Base-by-base conservation (phyloP, 345 rosid genomes). In the Boechera stricta region DNA sequence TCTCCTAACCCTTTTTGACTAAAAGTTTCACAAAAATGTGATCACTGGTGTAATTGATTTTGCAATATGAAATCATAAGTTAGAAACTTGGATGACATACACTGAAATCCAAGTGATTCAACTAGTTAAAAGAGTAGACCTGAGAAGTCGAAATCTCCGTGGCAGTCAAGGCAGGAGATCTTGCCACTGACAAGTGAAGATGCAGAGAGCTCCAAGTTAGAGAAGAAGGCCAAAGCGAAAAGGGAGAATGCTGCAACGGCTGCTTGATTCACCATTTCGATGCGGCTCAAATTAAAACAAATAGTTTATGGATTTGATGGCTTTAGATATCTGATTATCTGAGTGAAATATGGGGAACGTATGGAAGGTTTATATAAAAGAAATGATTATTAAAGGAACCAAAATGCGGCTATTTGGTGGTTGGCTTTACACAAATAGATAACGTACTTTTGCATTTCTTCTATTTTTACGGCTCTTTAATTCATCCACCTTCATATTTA, bases 111-210 rank as follows among this genome's bases (percentile, higher is more conserved):
- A 66, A 61, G 41, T 42, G 41, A 9, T 26, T 3, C 1, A 32
- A 41, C 39, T 77, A 70, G 67, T 45, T n/a, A n/a, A 60, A 45
- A 35, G 59, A 51, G 33, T 59, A 60, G 29, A 79, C 82, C 82
- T 73, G 82, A 73, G 69, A 72, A 73, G 52, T 79, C 74, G 52
- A 60, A 79, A 67, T 73, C 74, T 6, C 1, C n/a, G 41, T 42
- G 53, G 64, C 82, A 79, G 63, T 79, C 78, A 1, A 79, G 74
- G 69, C 82, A 79, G n/a, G 82, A 73, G 59, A 79, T 60, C 47
- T 52, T 79, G 74, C 74, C 58, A 5, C 7, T 31, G 5, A 79
- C 82, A 60, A 79, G 62, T 0, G 77, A 33, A 67, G 78, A 79
- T 51, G 58, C 66, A 0, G 74, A 73, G 38, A 73, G 44, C 64